Conservation (phyloP, 768 basidiomycete genomes). For the Hirschioporus abietinus region DNA sequence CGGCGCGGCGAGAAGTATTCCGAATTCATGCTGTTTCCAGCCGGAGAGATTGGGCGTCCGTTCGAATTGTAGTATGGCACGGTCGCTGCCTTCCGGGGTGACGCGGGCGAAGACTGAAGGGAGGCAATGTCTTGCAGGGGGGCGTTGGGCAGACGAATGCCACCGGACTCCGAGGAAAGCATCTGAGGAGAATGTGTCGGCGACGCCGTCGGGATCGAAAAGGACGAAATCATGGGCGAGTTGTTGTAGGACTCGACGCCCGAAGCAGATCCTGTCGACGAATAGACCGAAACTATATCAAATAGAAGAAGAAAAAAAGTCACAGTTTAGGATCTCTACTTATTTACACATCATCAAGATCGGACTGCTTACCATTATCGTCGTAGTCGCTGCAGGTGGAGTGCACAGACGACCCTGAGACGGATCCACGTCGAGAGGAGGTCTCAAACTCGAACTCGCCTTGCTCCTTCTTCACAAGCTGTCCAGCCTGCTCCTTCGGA, state of each 20-base stretch:
- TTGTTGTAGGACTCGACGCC: conserved; percentile 60
- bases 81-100: conserved; percentile 29
- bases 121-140: conserved; percentile 68
- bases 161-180: conserved; percentile 36
- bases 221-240: conserved; percentile 55
- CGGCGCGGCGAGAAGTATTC: conserved; percentile 21
- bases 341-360: conserved; percentile 1
- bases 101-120: conserved; percentile 23
- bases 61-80: conserved; percentile 27
- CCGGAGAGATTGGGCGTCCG: conserved; percentile 10
- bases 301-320: not conserved
- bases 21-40: not conserved
- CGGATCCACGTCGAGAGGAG: conserved; percentile 51
- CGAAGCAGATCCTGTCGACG: conserved; percentile 40
- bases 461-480: conserved; percentile 59
- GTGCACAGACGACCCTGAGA: conserved; percentile 53
- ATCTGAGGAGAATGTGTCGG: conserved; percentile 31
- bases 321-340: not conserved
- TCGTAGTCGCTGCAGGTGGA: conserved; percentile 77
- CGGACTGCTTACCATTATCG: conserved; percentile 54
- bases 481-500: conserved; percentile 29
- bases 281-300: conserved; percentile 22
- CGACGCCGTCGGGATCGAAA: conserved; percentile 54
- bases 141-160: conserved; percentile 70
- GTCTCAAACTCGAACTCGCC: conserved; percentile 34